phyloP scores from a whole-genome alignment of 352 stramenopile species.

The Globisporangium parvum region DNA sequence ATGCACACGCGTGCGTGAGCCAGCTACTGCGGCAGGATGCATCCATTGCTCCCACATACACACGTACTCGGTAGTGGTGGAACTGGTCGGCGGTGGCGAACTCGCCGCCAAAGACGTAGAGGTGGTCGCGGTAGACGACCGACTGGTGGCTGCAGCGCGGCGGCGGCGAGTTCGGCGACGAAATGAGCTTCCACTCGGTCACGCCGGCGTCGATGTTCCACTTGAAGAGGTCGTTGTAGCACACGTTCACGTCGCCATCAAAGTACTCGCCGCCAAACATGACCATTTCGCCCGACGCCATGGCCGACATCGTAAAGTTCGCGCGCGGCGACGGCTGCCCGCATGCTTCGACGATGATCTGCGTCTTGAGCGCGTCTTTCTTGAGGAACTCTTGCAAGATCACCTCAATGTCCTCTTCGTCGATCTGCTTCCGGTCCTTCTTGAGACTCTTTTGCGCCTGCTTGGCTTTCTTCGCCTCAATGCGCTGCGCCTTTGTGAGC shows the following conservation, averaged over 20 bases:
- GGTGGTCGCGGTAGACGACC: conserved; percentile 90
- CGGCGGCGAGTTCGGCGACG: conserved; percentile 82
- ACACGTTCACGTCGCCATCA: conserved; percentile 94
- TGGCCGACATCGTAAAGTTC: conserved; percentile 76
- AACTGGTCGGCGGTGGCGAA: conserved; percentile 96
- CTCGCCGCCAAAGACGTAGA: conserved; percentile 98
- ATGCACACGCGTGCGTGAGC: too few relatives aligned
- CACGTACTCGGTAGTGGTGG: conserved; percentile 93
- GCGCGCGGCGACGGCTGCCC: conserved; percentile 58
- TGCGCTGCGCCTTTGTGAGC: conserved; percentile 60
- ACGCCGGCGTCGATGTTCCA: conserved; percentile 85
- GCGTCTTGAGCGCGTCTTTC: conserved; percentile 64
- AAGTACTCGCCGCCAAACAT: conserved; percentile 98
- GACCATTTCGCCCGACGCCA: conserved; percentile 77
- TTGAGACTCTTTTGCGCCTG: conserved; percentile 66
- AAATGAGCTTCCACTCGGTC: conserved; percentile 82
- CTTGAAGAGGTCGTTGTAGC: conserved; percentile 95
- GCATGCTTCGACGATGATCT: conserved; percentile 47
- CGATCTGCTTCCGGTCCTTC: conserved; percentile 71
- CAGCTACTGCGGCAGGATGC: too few relatives aligned
- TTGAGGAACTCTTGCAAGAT: conserved; percentile 77
- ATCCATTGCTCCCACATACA: too few relatives aligned
- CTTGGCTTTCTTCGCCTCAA: conserved; percentile 82
- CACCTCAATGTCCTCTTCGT: conserved; percentile 80
- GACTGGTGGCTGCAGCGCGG: conserved; percentile 94